Evolutionary conservation across 305 asterid species (phyloP), one percentile per base, ranked within the genome.

Genomic region (Solanum hybrid): DNA sequence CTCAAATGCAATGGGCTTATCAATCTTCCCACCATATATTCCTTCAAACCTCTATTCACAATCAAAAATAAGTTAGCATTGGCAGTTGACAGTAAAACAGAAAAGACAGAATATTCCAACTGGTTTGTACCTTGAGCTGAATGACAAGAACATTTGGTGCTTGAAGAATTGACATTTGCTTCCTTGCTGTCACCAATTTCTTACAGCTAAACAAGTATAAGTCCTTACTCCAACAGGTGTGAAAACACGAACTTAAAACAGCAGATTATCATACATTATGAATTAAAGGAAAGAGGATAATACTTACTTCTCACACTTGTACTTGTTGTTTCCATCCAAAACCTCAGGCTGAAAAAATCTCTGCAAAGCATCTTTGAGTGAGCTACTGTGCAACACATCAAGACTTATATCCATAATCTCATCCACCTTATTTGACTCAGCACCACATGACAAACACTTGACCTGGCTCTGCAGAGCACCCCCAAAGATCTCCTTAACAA

Each of bases 331-430:
- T 73, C 98, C 99, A 91, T 98, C 99, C 94, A 98, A 94, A 88
- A 93, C 91, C 94, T 98, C 99, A 82, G 98, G 95, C 93, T 95
- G 97, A 92, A 98, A 98, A 91, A 96, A 98, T 91, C 92, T 95
- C 93, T 92, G 97, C 91, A 98, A 88, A 89, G 99, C 96, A 91
- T 96, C 99, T 90, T 91, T 93, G 76, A 98, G 97, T 11, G 99
- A 98, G 84, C 95, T 93, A 86, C 95, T 92, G 72, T 96, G 98
- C 94, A 98, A 89, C 84, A 98, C 94, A 93, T 98, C 99, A 91
- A 98, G 98, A 93, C 99, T 96, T 80, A 97, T 93, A 92, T 98
- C 99, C 99, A 98, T 98, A 86, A 97, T 98, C 93, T 98, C 99
- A 86, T 98, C 99, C 81, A 94, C 97, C 95, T 97, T 98, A 93